Percentiles rank a stretch among this genome's conserved stretches.
These are phyloP conservation scores for Didymellaceae sp. DNA, from an alignment of 2,329 filamentous ascomycete genomes.

Conservation along the genomic window DNA sequence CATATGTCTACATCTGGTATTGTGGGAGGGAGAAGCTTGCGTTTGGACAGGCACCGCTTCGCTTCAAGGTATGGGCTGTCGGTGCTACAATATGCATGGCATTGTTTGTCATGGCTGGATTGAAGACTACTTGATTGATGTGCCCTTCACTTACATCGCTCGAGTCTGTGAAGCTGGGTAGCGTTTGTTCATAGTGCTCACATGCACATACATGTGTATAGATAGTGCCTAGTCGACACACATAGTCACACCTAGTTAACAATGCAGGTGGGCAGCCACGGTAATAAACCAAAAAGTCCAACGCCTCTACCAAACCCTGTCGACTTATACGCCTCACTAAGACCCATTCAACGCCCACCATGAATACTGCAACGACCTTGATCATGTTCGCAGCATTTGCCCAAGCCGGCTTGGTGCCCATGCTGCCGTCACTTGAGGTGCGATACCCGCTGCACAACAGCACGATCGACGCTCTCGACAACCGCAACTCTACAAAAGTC, in stretches of 20 bases:
- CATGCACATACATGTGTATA: no score
- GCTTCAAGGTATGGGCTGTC: conserved; percentile 1
- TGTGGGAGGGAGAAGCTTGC: not conserved
- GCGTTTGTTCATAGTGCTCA: no score
- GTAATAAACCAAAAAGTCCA: no score
- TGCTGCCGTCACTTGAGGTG: not conserved
- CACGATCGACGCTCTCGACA: not conserved
- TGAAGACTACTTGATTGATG: not conserved
- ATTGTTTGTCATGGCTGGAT: conserved; percentile 2
- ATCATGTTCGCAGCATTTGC: not conserved
- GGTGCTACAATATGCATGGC: not conserved
- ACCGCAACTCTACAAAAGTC: not conserved
- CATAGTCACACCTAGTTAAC: no score
- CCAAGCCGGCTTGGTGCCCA: not conserved
- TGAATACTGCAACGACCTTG: not conserved
- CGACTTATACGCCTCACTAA: no score
- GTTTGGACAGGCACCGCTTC: not conserved
- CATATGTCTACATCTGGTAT: conserved; percentile 3
- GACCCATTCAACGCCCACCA: not conserved
- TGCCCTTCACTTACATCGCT: not conserved
- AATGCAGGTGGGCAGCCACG: no score
- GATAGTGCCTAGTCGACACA: no score
- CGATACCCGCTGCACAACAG: not conserved
- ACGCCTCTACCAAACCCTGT: no score
- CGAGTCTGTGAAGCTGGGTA: not conserved